phyloP scores from a whole-genome alignment of 352 stramenopile species.

The Pythium monospermum region DNA sequence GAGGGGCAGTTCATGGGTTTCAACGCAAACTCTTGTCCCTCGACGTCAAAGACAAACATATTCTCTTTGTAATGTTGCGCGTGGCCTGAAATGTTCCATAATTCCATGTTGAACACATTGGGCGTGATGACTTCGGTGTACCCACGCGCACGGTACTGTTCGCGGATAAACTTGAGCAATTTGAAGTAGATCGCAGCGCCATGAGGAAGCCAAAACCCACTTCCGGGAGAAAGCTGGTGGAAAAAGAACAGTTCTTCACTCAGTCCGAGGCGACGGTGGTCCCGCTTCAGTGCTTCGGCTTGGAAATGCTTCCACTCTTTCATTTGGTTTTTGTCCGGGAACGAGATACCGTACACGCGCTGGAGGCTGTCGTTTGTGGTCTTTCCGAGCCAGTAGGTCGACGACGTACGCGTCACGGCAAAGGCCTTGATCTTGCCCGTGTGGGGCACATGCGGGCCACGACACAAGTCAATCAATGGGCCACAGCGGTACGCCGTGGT shows the following conservation, averaged over 20 bases:
- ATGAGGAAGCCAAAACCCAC: conserved; percentile 97
- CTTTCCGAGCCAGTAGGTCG: conserved; percentile 91
- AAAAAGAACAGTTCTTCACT: conserved; percentile 97
- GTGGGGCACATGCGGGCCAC: conserved; percentile 93
- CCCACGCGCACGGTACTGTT: conserved; percentile 83
- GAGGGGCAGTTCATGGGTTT: conserved; percentile 99
- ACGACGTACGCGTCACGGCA: conserved; percentile 93
- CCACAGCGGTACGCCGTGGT: conserved; percentile 98
- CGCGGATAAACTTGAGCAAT: conserved; percentile 82
- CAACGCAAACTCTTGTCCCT: conserved; percentile 94
- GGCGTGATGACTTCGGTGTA: conserved; percentile 98
- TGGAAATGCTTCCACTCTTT: conserved; percentile 86
- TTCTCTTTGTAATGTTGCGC: conserved; percentile 96
- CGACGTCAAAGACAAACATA: conserved; percentile 90
- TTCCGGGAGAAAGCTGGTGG: conserved; percentile 93
- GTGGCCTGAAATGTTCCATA: conserved; percentile 97
- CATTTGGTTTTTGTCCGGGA: conserved; percentile 86
- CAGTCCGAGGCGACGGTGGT: conserved; percentile 93
- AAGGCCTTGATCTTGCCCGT: conserved; percentile 91
- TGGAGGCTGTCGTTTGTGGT: conserved; percentile 92
- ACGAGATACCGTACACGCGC: conserved; percentile 96
- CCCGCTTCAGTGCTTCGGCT: conserved; percentile 95
- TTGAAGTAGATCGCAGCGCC: conserved; percentile 98
- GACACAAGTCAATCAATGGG: conserved; percentile 96
- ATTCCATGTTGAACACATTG: conserved; percentile 96